These are phyloP conservation scores for Russula foetens DNA, from an alignment of 768 basidiomycete genomes.

Conservation along the genomic window DNA sequence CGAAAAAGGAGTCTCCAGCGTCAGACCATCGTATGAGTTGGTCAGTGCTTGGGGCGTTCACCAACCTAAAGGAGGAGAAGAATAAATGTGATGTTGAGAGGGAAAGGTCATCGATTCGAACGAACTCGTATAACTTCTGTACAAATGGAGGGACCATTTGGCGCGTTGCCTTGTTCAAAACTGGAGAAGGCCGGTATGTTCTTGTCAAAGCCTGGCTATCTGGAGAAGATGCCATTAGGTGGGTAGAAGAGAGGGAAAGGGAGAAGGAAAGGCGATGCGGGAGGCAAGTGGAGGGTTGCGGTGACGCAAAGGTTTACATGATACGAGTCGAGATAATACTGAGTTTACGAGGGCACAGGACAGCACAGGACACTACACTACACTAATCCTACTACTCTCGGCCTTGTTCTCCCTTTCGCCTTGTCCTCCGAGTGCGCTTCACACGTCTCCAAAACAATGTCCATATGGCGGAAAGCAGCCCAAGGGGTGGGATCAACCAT, in stretches of 20 bases:
- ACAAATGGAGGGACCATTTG: constrained; percentile 73
- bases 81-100: constrained; percentile 9
- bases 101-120: constrained; percentile 20
- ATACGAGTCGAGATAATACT: no score
- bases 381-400: neutral
- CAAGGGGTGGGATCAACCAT: constrained; percentile 52
- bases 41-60: constrained; percentile 75
- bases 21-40: constrained; percentile 90
- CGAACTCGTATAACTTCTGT: constrained; percentile 88
- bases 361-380: neutral
- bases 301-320: neutral
- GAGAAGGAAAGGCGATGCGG: no score
- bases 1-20: constrained; percentile 86
- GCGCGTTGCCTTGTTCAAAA: constrained; percentile 39
- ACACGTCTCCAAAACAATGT: constrained; percentile 31
- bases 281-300: neutral
- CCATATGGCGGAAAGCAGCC: constrained; percentile 39
- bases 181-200: constrained; percentile 31
- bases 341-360: no score
- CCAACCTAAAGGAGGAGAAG: constrained; percentile 54
- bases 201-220: constrained; percentile 53
- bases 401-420: constrained; percentile 2
- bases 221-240: constrained; percentile 17
- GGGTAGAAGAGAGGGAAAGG: neutral
- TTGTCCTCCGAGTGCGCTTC: constrained; percentile 12